Percentiles rank a stretch among this genome's conserved stretches.
phyloP scores from a whole-genome alignment of 352 stramenopile species.

The Phytopythium vexans region DNA sequence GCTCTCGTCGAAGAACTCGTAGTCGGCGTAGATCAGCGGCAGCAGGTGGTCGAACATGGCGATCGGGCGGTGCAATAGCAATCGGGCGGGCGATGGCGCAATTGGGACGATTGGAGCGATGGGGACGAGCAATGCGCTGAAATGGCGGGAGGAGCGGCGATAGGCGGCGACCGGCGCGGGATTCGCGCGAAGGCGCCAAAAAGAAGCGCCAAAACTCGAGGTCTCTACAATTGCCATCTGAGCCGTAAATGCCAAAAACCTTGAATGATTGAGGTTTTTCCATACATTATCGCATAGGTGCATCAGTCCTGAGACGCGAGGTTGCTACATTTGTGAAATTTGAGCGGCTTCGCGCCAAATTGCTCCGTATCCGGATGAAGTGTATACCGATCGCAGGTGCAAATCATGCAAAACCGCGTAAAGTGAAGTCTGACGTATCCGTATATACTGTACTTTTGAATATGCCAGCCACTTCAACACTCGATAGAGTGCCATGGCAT shows the following conservation, averaged over 20 bases:
- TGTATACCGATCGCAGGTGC: background rate
- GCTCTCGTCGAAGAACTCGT: slow-evolving; percentile 35
- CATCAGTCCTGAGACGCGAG: too few species aligned
- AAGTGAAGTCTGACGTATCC: too few species aligned
- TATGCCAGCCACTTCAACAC: too few species aligned
- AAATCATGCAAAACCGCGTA: too few species aligned
- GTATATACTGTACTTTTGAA: too few species aligned
- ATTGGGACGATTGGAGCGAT: background rate
- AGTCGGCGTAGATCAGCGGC: slow-evolving; percentile 38
- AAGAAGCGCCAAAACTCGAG: slow-evolving; percentile 1
- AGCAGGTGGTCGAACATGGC: slow-evolving; percentile 40
- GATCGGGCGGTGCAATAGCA: background rate
- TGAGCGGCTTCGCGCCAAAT: background rate
- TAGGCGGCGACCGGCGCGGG: background rate
- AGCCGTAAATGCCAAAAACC: too few species aligned
- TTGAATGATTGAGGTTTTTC: background rate
- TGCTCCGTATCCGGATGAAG: background rate
- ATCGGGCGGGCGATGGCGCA: too few species aligned
- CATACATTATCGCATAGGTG: too few species aligned
- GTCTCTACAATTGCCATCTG: too few species aligned
- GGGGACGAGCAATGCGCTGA: slow-evolving; percentile 1
- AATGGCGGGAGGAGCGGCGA: too few species aligned
- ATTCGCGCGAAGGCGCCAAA: slow-evolving; percentile 19
- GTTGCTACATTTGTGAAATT: background rate
- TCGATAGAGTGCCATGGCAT: too few species aligned